A percentile compares a stretch with the other conserved stretches of the same genome.
Evolutionary conservation across 208 protist species (phyloP).

Genomic region (Wallacemonas sp.): DNA sequence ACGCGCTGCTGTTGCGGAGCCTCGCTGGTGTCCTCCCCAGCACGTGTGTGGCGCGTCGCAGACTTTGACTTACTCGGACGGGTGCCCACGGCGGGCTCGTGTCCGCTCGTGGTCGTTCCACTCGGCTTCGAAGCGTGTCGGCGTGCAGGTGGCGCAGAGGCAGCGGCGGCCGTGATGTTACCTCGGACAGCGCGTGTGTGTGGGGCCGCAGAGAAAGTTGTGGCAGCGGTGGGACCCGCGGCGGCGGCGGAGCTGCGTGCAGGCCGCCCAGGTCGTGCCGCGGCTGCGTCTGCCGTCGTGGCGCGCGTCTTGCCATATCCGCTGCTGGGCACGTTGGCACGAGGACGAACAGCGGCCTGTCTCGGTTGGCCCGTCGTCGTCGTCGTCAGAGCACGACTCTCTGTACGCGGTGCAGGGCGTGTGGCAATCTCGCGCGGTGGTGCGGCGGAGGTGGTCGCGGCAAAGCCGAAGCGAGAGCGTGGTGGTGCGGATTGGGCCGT

Average conservation of each 20-base stretch:
- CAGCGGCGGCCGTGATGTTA: background rate
- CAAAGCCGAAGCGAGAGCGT: slow-evolving; percentile 8
- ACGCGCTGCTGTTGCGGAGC: background rate
- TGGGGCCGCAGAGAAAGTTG: no score
- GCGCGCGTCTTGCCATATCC: background rate
- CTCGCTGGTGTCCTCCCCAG: background rate
- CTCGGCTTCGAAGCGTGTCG: background rate
- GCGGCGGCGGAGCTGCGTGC: no score
- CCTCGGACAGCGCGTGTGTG: no score
- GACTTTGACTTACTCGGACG: slow-evolving; percentile 8
- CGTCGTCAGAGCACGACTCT: background rate
- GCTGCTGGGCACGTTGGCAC: background rate
- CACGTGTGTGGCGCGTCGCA: background rate
- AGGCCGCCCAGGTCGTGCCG: no score
- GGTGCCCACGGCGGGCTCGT: background rate
- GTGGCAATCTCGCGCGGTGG: background rate
- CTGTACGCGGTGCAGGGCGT: background rate
- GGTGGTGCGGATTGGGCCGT: background rate
- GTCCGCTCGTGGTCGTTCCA: background rate
- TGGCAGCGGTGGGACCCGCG: background rate
- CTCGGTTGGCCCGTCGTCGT: background rate
- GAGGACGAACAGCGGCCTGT: background rate
- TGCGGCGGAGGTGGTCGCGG: background rate
- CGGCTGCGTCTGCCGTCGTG: background rate
- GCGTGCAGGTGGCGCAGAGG: slow-evolving; percentile 3